phyloP scores from a whole-genome alignment of 345 rosid genomes.

The Aquilaria malaccensis region DNA sequence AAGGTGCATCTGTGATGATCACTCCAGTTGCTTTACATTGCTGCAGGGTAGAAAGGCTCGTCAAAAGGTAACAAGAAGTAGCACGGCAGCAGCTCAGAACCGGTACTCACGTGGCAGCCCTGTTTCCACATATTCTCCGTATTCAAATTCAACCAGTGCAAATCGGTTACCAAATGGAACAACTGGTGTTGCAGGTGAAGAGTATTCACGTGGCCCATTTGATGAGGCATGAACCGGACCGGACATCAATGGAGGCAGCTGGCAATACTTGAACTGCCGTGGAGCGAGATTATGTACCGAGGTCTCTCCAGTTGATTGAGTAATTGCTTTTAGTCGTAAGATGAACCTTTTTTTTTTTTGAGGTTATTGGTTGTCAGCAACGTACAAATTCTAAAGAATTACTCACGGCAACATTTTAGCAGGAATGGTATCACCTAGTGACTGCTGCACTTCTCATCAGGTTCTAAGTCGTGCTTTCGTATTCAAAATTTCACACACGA shows the following conservation, averaged over 20 bases:
- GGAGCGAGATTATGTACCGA: background rate
- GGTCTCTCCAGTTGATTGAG: background rate
- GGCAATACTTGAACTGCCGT: background rate
- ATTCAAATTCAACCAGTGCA: slow-evolving; percentile 40
- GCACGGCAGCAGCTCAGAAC: slow-evolving; percentile 70
- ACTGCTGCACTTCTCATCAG: too few relatives aligned
- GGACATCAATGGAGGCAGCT: background rate
- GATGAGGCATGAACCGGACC: slow-evolving; percentile 34
- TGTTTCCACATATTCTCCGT: slow-evolving; percentile 42
- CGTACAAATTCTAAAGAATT: too few relatives aligned
- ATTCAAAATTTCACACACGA: too few relatives aligned
- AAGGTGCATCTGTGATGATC: background rate
- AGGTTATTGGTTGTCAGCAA: too few relatives aligned
- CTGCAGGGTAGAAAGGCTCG: slow-evolving; percentile 92
- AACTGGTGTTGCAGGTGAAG: slow-evolving; percentile 49
- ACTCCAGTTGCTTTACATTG: slow-evolving; percentile 7
- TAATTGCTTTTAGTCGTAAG: background rate
- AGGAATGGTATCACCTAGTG: too few relatives aligned
- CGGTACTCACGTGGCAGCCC: slow-evolving; percentile 55
- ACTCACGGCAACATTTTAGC: too few relatives aligned
- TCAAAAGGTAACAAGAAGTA: slow-evolving; percentile 52
- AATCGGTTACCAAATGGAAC: slow-evolving; percentile 54
- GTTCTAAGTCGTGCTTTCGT: too few relatives aligned
- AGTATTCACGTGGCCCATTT: slow-evolving; percentile 41
- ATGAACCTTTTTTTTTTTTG: background rate